Percentiles rank a stretch among this genome's conserved stretches.
phyloP scores from a whole-genome alignment of 768 basidiomycete genomes.

The Amanita rimosa region DNA sequence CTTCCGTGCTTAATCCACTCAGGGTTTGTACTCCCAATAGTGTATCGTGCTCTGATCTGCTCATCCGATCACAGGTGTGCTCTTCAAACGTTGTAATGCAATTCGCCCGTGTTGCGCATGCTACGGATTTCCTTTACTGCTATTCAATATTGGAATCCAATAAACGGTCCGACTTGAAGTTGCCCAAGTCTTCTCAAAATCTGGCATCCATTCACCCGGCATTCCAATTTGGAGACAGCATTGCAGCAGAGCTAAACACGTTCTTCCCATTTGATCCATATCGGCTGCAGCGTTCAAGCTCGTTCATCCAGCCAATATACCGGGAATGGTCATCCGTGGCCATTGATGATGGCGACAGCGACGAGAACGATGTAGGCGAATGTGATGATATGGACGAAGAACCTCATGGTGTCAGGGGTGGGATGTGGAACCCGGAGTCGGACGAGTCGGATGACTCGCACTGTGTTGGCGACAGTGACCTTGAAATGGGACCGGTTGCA shows the following conservation, averaged over 20 bases:
- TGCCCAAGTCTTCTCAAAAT: conserved; percentile 7
- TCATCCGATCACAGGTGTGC: conserved; percentile 48
- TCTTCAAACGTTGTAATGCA: conserved; percentile 84
- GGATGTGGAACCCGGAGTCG: background rate
- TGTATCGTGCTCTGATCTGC: conserved; percentile 1
- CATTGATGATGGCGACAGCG: conserved; percentile 62
- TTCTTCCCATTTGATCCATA: conserved; percentile 99
- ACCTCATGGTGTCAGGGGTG: conserved; percentile 30
- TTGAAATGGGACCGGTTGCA: conserved; percentile 10
- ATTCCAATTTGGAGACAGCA: conserved; percentile 19
- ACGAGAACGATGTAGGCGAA: conserved; percentile 39
- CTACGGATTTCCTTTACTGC: conserved; percentile 88
- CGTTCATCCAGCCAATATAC: conserved; percentile 76
- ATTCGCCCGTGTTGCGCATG: conserved; percentile 88
- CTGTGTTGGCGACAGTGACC: background rate
- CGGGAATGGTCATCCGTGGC: conserved; percentile 85
- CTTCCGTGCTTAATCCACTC: conserved; percentile 80
- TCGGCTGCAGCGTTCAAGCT: conserved; percentile 68
- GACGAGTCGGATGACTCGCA: background rate
- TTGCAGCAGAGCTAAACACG: conserved; percentile 67
- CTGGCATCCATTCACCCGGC: conserved; percentile 11
- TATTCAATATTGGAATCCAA: conserved; percentile 90
- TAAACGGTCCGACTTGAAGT: conserved; percentile 44
- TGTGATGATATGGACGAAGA: conserved; percentile 50
- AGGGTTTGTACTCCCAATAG: conserved; percentile 39